Base-by-base conservation (phyloP, 192 early-diverging fungal genomes). In the Umbelopsis vinacea region DNA sequence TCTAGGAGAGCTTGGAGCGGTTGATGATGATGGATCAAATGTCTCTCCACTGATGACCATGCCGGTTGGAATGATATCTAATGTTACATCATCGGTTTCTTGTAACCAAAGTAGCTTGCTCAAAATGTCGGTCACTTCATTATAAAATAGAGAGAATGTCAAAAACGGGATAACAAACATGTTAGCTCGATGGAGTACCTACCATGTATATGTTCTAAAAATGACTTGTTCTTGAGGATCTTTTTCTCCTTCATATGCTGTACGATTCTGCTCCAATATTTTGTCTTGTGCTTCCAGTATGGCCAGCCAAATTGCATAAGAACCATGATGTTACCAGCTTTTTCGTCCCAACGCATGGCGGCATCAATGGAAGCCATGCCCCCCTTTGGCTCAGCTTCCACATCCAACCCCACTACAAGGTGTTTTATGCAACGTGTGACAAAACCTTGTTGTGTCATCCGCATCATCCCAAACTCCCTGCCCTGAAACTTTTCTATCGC, bases 291-390 rank as follows among this genome's bases (percentile, higher is more conserved):
- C 21, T 70, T 52, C 69, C 69, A 70, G 53, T 70, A 70, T 29
- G 69, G 69, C 69, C 69, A 70, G 35, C 69, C 69, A 53, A 40
- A 70, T 38, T 70, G 69, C 47, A 70, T 54, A 11, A 52, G 46
- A 0, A 70, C 69, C 50, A 70, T 52, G 37, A 70, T 54, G 10
- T 70, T 38, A 11, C 69, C 69, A 10, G 48, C 47, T 10, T 54
- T 40, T 22, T 70, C 69, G n/a, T 52, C 50, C 48, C 69, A 63
- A 2, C 57, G 57, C 57, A 63, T 63, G 2, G 57, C 57, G 3
- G 57, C 33, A 19, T 63, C 57, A 29, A 63, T 70, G 15, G 69
- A 52, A 17, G 53, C 47, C 69, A 50, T 70, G 19, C 50, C 53
- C 6, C 69, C 53, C 35, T 53, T 54, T 12, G 26, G 50, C 3